Evolutionary conservation across 768 basidiomycete species (phyloP).

Genomic region (Jaapia argillacea): DNA sequence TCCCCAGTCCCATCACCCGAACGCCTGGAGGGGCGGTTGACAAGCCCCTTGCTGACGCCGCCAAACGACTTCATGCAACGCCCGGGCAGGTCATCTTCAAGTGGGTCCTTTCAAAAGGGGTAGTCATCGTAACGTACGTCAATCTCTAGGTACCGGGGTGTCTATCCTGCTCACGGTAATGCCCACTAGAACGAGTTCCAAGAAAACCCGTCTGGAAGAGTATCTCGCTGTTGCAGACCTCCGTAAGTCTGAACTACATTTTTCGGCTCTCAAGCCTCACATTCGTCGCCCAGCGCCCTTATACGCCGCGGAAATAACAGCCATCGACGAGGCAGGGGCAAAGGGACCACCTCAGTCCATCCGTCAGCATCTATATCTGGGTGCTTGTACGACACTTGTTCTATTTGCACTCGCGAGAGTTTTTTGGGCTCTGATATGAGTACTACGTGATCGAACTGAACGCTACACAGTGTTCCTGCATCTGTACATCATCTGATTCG

Average conservation of each 20-base stretch:
- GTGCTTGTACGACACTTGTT: too few relatives aligned
- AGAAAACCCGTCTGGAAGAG: slow-evolving; percentile 48
- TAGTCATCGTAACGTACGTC: slow-evolving; percentile 45
- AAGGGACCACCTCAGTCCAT: too few relatives aligned
- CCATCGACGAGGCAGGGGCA: slow-evolving; percentile 55
- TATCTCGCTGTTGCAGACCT: slow-evolving; percentile 61
- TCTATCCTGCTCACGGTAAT: not conserved
- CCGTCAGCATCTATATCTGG: too few relatives aligned
- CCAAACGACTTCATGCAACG: slow-evolving; percentile 34
- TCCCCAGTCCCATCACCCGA: slow-evolving; percentile 36
- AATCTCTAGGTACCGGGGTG: slow-evolving; percentile 7
- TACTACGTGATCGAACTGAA: too few relatives aligned
- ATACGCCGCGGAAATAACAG: slow-evolving; percentile 45
- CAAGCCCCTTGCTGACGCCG: slow-evolving; percentile 32
- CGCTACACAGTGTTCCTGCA: too few relatives aligned
- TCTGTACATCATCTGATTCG: too few relatives aligned
- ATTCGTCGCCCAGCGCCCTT: slow-evolving; percentile 30
- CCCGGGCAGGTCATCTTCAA: slow-evolving; percentile 52
- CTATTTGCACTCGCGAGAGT: too few relatives aligned
- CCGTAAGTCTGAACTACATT: slow-evolving; percentile 20
- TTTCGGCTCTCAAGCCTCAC: slow-evolving; percentile 1
- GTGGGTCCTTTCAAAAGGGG: slow-evolving; percentile 53
- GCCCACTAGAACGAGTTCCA: slow-evolving; percentile 44
- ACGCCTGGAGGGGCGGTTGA: slow-evolving; percentile 51
- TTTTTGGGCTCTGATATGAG: too few relatives aligned